Conservation (phyloP, 106 monocot species). For the Narthecium ossifragum region DNA sequence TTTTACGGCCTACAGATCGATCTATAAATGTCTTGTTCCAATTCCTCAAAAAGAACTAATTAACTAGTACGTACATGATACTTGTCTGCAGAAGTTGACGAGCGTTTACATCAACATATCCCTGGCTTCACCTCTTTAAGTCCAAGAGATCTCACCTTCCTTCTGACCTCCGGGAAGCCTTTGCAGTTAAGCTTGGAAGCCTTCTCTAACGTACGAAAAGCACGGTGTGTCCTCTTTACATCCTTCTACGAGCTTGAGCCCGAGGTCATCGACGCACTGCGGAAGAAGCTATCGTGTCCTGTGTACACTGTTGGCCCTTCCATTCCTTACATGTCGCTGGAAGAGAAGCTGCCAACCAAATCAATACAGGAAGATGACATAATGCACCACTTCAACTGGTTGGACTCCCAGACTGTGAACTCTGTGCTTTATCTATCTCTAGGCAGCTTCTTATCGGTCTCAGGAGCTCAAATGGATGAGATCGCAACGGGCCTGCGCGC, state of each 20-base stretch:
- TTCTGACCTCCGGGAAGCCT: neutral
- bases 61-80: no score
- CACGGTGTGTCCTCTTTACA: conserved; percentile 11
- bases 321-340: conserved; percentile 38
- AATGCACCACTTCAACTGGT: conserved; percentile 30
- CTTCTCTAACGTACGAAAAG: conserved; percentile 12
- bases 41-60: no score
- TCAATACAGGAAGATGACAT: neutral
- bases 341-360: neutral
- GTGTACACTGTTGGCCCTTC: conserved; percentile 57
- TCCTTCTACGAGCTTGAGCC: conserved; percentile 57
- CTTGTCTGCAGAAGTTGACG: conserved; percentile 12
- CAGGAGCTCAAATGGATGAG: conserved; percentile 28
- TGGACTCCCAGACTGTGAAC: conserved; percentile 39
- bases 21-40: no score
- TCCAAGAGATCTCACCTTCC: conserved; percentile 16
- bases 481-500: conserved; percentile 24
- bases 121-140: conserved; percentile 21
- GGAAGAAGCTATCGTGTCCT: conserved; percentile 24
- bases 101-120: conserved; percentile 21
- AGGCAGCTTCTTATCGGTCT: conserved; percentile 47
- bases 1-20: no score
- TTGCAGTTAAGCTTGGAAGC: neutral
- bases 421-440: conserved; percentile 64
- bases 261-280: conserved; percentile 20